A percentile compares a stretch with the other conserved stretches of the same genome.
phyloP scores from a whole-genome alignment of 73 alveolate species.

The Paramecium tetraurelia region DNA sequence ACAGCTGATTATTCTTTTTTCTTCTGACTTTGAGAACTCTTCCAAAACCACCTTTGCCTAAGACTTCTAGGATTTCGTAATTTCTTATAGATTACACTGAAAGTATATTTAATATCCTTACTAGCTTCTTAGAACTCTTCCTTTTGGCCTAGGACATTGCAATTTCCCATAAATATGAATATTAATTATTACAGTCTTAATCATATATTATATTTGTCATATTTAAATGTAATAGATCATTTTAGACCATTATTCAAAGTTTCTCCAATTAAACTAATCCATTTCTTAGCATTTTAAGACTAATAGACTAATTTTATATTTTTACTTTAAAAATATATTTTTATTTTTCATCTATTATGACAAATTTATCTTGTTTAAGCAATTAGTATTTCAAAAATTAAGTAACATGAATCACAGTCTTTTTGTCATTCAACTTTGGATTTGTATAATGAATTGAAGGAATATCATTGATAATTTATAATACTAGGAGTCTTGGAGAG shows the following conservation, averaged over 20 bases:
- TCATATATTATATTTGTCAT: background rate
- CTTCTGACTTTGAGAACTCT: constrained; percentile 84
- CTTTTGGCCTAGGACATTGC: background rate
- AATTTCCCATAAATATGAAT: background rate
- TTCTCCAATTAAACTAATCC: background rate
- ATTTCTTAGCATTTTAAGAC: constrained; percentile 31
- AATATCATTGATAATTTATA: background rate
- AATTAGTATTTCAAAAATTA: background rate
- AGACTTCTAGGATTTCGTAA: background rate
- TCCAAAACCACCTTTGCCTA: constrained; percentile 63
- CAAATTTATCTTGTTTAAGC: constrained; percentile 25
- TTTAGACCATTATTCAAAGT: background rate
- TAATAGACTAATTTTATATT: background rate
- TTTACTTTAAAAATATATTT: constrained; percentile 31
- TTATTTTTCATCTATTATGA: background rate
- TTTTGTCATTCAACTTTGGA: constrained; percentile 22
- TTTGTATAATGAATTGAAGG: constrained; percentile 34
- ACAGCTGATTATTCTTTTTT: constrained; percentile 66
- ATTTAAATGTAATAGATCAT: background rate
- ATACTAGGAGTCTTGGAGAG: background rate
- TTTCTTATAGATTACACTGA: background rate
- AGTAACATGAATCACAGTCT: background rate
- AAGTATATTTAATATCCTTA: background rate
- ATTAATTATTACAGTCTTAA: background rate
- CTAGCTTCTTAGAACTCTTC: background rate